Evolutionary conservation across 2,329 filamentous ascomycete species (phyloP).

Genomic region (Apiospora rasikravindrae): DNA sequence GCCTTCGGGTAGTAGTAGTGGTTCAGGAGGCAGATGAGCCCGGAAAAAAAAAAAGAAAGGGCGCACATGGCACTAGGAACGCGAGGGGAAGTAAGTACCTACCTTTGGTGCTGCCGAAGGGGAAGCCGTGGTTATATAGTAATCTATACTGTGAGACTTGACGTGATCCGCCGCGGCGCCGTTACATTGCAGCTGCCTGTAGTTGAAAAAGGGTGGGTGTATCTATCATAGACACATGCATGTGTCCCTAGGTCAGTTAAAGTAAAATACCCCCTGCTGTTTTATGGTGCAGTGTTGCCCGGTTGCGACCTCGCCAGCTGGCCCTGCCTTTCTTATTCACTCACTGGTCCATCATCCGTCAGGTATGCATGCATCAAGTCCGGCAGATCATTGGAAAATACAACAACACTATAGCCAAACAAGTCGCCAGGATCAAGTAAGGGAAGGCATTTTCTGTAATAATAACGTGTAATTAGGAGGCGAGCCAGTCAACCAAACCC

Average conservation of each 20-base stretch:
- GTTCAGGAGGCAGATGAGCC: too few relatives aligned
- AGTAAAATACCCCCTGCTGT: neutral
- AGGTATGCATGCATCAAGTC: neutral
- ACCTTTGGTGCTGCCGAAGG: neutral
- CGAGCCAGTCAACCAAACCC: neutral
- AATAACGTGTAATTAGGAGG: neutral
- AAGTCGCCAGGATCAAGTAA: neutral
- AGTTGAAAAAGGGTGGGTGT: neutral
- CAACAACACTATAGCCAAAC: neutral
- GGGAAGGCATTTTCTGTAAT: neutral
- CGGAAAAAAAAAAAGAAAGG: neutral
- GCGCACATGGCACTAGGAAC: neutral
- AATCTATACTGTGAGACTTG: neutral
- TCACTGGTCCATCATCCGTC: neutral
- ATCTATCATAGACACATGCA: neutral
- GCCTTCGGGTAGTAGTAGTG: too few relatives aligned
- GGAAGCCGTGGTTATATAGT: neutral
- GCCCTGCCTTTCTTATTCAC: neutral
- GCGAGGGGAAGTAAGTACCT: neutral
- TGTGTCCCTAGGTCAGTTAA: neutral
- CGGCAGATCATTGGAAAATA: neutral
- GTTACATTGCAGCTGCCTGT: conserved; percentile 6
- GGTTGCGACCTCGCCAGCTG: neutral
- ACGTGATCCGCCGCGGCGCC: conserved; percentile 3
- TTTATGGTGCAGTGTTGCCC: too few relatives aligned